Percentiles rank a stretch among this genome's conserved stretches.
These are phyloP conservation scores for Alternaria arborescens DNA, from an alignment of 2,329 filamentous ascomycete genomes.

Conservation along the genomic window DNA sequence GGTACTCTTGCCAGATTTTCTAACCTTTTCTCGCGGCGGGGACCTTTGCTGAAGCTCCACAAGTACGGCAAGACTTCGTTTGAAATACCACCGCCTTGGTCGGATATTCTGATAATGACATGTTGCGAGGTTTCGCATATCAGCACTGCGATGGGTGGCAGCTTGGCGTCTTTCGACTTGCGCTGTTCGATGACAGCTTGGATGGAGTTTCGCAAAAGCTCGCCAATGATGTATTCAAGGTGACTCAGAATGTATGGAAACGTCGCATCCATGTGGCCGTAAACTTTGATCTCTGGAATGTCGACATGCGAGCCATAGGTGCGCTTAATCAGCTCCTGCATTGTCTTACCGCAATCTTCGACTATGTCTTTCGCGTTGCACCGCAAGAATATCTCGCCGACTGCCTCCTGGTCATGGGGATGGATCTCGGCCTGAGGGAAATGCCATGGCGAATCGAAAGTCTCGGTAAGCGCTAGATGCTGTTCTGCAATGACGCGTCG, in stretches of 20 bases:
- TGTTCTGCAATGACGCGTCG: conserved; percentile 97
- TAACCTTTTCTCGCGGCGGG: conserved; percentile 78
- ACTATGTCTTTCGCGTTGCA: conserved; percentile 92
- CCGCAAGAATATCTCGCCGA: conserved; percentile 93
- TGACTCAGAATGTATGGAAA: conserved; percentile 98
- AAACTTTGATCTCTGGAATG: conserved; percentile 82
- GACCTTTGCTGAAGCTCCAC: conserved; percentile 97
- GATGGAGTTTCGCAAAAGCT: conserved; percentile 92
- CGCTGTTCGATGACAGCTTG: conserved; percentile 87
- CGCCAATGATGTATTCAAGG: conserved; percentile 95
- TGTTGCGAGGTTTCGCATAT: conserved; percentile 94
- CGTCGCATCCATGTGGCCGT: conserved; percentile 85
- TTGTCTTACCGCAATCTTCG: conserved; percentile 78
- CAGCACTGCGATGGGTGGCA: conserved; percentile 89
- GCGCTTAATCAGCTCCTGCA: conserved; percentile 75
- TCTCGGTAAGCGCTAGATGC: conserved; percentile 92
- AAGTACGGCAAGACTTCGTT: conserved; percentile 85
- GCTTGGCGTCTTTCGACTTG: conserved; percentile 56
- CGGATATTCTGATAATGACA: conserved; percentile 94
- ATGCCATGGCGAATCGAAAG: conserved; percentile 89
- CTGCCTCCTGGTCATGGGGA: conserved; percentile 76
- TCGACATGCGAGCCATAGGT: conserved; percentile 75
- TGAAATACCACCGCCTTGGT: conserved; percentile 91
- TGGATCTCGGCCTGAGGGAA: conserved; percentile 74
- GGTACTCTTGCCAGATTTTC: conserved; percentile 87